A percentile compares a stretch with the other conserved stretches of the same genome.
These are phyloP conservation scores for Dryas octopetala DNA, from an alignment of 306 rosid genomes.

Conservation along the genomic window DNA sequence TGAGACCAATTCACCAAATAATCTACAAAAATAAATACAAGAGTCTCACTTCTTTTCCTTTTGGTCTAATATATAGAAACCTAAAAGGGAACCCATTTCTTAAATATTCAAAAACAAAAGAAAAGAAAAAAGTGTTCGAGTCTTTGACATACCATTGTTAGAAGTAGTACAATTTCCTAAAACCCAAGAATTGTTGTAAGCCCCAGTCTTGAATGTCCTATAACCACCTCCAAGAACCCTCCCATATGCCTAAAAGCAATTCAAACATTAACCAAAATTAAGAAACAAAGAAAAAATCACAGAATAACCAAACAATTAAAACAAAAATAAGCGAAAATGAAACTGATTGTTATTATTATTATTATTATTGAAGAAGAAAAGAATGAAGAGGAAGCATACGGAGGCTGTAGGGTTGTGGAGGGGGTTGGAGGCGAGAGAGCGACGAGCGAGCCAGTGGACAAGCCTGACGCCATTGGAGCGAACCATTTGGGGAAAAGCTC, in stretches of 20 bases:
- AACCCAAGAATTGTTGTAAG: constrained; percentile 34
- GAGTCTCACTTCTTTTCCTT: neutral
- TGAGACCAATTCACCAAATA: neutral
- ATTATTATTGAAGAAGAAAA: neutral
- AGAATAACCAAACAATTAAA: constrained; percentile 7
- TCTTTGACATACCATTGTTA: constrained; percentile 38
- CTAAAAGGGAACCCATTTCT: neutral
- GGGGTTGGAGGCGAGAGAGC: constrained; percentile 33
- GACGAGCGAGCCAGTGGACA: constrained; percentile 52
- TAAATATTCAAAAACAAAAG: neutral
- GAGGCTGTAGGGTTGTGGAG: constrained; percentile 22
- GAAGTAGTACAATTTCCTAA: constrained; percentile 31
- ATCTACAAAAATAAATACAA: neutral
- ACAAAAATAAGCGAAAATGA: neutral
- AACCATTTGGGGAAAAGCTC: constrained; percentile 52
- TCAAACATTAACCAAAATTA: neutral
- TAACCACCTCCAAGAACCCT: constrained; percentile 40
- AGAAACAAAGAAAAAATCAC: neutral
- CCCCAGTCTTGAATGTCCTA: constrained; percentile 49
- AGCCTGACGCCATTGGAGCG: constrained; percentile 63
- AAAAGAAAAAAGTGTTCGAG: neutral
- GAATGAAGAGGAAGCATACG: constrained; percentile 22
- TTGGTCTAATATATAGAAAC: neutral
- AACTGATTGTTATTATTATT: neutral
- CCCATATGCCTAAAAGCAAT: constrained; percentile 42